Evolutionary conservation across 331 rosid genomes (phyloP), one percentile per base, ranked within the genome.

Genomic region (Spiraea crenata): DNA sequence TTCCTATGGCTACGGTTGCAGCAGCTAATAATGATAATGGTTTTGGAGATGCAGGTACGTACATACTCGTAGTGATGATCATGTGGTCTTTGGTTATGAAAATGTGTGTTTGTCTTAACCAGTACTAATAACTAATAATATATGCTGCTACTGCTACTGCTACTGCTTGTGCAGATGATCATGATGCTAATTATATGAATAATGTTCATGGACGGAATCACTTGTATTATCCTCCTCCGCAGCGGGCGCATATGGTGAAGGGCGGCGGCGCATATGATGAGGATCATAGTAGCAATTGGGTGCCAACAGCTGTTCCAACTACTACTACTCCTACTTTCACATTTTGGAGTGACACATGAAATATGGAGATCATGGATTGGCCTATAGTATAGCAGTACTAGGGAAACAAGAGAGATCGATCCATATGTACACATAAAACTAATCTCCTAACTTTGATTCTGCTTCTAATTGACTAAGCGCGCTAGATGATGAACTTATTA

Each of bases 221-320:
- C 76, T 51, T 88, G 85, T 88, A 88, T 65, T 88, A 87, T 78
- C 69, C 80, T 44, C 56, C 89, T 0, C 96, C 84, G 63, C 86
- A 83, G 35, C 59, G 48, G 17, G 50, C 61, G 8, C 25, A 59
- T 60, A 83, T 75, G 38, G 47, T 6, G 37, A 75, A 76, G 57
- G 75, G 76, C 6, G 74, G 75, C 9, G 39, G 48, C 45, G 39
- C 72, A 9, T 75, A 78, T 41, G 80, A 82, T 71, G 80, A 81
- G 14, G 19, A 50, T 50, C 17, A 37, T 5, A 74, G 79, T 81
- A 83, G 71, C 48, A 86, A 68, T 66, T 89, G 97, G 97, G 85
- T 87, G 57, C 93, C 96, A 39, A 80, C 90, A 10, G 91, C 93
- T 0, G 83, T 87, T 76, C 96, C 93, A 74, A 77, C 89, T 16